A percentile compares a stretch with the other conserved stretches of the same genome.
Evolutionary conservation across 2,329 filamentous ascomycete genomes (phyloP).

Genomic region (Dothidotthia symphoricarpi): DNA sequence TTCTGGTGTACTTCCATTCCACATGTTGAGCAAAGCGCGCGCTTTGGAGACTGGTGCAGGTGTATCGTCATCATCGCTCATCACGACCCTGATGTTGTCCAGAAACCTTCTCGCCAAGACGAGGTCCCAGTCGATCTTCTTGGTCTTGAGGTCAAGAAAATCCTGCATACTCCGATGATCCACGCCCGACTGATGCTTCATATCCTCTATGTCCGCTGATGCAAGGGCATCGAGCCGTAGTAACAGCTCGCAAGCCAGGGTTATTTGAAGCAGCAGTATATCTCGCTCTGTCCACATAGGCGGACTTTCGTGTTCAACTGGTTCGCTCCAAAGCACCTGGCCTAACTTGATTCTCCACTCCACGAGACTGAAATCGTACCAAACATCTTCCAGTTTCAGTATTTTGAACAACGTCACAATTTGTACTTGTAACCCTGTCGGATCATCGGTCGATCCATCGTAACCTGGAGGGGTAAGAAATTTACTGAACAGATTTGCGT

Average conservation of each 20-base stretch:
- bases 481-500: constrained; percentile 46
- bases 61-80: constrained; percentile 18
- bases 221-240: constrained; percentile 53
- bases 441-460: constrained; percentile 49
- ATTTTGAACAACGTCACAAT: constrained; percentile 67
- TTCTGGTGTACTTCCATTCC: constrained; percentile 20
- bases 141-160: constrained; percentile 49
- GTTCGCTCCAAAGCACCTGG: constrained; percentile 65
- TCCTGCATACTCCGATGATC: constrained; percentile 46
- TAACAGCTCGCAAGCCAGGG: constrained; percentile 55
- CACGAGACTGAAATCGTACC: constrained; percentile 72
- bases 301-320: constrained; percentile 19
- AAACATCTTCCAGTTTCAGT: constrained; percentile 64
- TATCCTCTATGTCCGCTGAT: constrained; percentile 26
- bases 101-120: constrained; percentile 54
- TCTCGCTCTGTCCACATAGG: constrained; percentile 48
- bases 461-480: constrained; percentile 43
- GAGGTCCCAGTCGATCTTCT: constrained; percentile 58
- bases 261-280: constrained; percentile 55
- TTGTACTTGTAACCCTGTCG: constrained; percentile 65
- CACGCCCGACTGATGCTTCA: constrained; percentile 43
- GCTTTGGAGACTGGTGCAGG: constrained; percentile 20
- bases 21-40: constrained; percentile 30
- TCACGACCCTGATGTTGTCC: constrained; percentile 49
- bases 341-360: constrained; percentile 73